Percentiles rank a stretch among this genome's conserved stretches.
phyloP scores from a whole-genome alignment of 768 basidiomycete genomes.

The Cystobasidium tubakii region DNA sequence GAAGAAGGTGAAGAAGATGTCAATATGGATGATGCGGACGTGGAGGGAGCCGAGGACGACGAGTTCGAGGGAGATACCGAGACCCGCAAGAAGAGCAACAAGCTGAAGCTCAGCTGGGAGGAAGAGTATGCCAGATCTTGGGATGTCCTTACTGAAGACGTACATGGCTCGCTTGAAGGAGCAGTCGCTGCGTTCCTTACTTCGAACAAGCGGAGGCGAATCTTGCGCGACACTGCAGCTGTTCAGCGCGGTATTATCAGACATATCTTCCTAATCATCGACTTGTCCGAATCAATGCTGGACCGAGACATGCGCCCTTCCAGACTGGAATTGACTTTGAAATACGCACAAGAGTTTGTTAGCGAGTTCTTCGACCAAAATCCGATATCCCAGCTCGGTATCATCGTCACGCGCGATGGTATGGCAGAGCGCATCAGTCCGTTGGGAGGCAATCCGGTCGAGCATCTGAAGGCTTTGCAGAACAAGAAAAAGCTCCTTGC shows the following conservation, averaged over 20 bases:
- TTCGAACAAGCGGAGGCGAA: slow-evolving; percentile 73
- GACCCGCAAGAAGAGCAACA: neutral
- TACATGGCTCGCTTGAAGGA: slow-evolving; percentile 77
- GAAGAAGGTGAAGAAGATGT: slow-evolving; percentile 17
- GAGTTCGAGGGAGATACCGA: neutral
- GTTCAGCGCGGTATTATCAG: slow-evolving; percentile 93
- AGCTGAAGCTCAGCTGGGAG: slow-evolving; percentile 61
- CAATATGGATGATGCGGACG: slow-evolving; percentile 16
- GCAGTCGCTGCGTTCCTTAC: slow-evolving; percentile 87
- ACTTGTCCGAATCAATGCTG: slow-evolving; percentile 83
- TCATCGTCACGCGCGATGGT: slow-evolving; percentile 86
- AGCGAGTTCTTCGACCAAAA: slow-evolving; percentile 99
- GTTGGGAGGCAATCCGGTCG: slow-evolving; percentile 95
- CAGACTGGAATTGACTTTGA: slow-evolving; percentile 80
- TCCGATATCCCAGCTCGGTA: slow-evolving; percentile 89
- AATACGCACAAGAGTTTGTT: slow-evolving; percentile 85
- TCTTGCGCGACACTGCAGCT: slow-evolving; percentile 74
- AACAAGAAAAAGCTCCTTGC: slow-evolving; percentile 82
- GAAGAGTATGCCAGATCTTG: slow-evolving; percentile 88
- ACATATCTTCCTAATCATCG: slow-evolving; percentile 84
- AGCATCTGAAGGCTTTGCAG: slow-evolving; percentile 68
- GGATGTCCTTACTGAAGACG: slow-evolving; percentile 97
- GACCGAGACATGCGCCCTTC: slow-evolving; percentile 95
- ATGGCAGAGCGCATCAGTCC: slow-evolving; percentile 83
- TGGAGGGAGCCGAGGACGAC: neutral